Evolutionary conservation across 805 yeast species (phyloP).

Genomic region (Yamadazyma takamatsuzukensis): DNA sequence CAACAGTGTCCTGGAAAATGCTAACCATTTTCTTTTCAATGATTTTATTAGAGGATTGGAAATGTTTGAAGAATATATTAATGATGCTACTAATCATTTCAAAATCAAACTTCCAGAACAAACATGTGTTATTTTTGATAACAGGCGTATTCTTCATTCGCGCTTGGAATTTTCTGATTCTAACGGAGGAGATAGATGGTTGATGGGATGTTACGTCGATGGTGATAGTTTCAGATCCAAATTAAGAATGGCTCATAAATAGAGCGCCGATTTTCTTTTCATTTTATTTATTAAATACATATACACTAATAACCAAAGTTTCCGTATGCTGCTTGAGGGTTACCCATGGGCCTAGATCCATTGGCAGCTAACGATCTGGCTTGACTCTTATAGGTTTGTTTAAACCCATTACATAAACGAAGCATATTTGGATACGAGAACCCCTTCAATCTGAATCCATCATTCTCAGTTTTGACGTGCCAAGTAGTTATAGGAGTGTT

Average conservation of each 20-base stretch:
- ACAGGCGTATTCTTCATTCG: constrained; percentile 68
- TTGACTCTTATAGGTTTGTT: constrained; percentile 47
- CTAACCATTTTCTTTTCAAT: constrained; percentile 41
- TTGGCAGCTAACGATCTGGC: constrained; percentile 12
- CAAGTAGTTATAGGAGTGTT: constrained; percentile 70
- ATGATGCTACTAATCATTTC: constrained; percentile 50
- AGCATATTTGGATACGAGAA: constrained; percentile 87
- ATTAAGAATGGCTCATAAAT: constrained; percentile 30
- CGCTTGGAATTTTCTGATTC: constrained; percentile 41
- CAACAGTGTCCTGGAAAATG: constrained; percentile 28
- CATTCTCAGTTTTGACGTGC: constrained; percentile 88
- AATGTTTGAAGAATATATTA: constrained; percentile 57
- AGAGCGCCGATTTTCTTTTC: background rate
- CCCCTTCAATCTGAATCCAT: constrained; percentile 76
- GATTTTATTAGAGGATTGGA: constrained; percentile 58
- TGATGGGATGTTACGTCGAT: constrained; percentile 74
- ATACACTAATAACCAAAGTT: constrained; percentile 3
- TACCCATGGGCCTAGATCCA: constrained; percentile 14
- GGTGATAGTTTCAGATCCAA: constrained; percentile 67
- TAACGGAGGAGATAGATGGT: constrained; percentile 57
- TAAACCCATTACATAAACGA: constrained; percentile 91
- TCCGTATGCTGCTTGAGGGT: constrained; percentile 11
- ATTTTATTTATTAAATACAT: constrained; percentile 3
- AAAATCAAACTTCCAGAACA: constrained; percentile 54
- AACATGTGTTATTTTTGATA: constrained; percentile 65